Conservation (phyloP, 2,329 filamentous ascomycete species). For the Drechslerella coelobrocha region DNA sequence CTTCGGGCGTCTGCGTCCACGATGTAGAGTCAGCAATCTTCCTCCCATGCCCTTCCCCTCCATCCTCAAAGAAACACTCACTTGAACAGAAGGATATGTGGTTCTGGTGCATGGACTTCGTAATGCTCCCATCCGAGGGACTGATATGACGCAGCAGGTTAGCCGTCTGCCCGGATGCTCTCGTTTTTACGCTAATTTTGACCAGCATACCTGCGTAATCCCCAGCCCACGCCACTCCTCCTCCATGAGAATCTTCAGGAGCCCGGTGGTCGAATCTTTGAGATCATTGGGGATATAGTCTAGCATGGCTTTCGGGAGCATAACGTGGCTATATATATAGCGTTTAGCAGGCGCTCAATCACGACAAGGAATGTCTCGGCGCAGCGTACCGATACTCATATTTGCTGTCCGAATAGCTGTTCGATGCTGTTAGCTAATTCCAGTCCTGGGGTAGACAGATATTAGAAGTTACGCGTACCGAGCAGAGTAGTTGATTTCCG, state of each 20-base stretch:
- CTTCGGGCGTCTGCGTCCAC: conserved; percentile 28
- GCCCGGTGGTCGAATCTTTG: conserved; percentile 84
- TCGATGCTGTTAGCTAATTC: not conserved
- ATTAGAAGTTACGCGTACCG: conserved; percentile 65
- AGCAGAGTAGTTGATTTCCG: conserved; percentile 93
- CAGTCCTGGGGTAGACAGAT: not conserved
- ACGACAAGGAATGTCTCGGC: not conserved
- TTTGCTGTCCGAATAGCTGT: conserved; percentile 87
- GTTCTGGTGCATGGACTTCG: conserved; percentile 97
- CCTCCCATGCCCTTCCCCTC: not conserved
- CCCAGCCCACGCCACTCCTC: conserved; percentile 97
- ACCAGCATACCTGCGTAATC: conserved; percentile 81
- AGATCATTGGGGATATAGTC: conserved; percentile 95
- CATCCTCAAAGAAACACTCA: conserved; percentile 62
- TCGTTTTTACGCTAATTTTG: no score
- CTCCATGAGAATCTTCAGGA: conserved; percentile 94
- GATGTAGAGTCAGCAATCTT: conserved; percentile 1
- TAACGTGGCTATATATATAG: conserved; percentile 70
- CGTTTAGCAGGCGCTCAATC: conserved; percentile 1
- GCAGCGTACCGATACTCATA: conserved; percentile 78
- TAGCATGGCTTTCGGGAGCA: conserved; percentile 97
- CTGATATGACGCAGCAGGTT: conserved; percentile 1
- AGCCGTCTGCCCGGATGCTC: not conserved
- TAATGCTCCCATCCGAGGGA: conserved; percentile 94
- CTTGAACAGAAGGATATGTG: conserved; percentile 99